Evolutionary conservation across 768 basidiomycete genomes (phyloP), one percentile per base, ranked within the genome.

Genomic region (Serpula lacrymans): DNA sequence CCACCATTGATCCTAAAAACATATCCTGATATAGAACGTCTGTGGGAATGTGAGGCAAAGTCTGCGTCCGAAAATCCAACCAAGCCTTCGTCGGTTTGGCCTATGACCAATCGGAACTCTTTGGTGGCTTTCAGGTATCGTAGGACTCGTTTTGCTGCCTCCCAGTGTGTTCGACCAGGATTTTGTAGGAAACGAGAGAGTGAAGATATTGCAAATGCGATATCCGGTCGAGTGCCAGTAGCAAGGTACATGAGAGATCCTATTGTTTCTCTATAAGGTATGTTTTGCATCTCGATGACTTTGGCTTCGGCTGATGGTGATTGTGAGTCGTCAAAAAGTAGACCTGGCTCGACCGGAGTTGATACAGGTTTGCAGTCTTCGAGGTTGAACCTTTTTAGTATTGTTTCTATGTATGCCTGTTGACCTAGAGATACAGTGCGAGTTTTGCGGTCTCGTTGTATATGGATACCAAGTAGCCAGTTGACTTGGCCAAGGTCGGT

Each of bases 191-290:
- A 49, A 7, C 41, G 55, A 3, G 53, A 50, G 3, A 65, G 37
- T 30, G 48, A 33, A 18, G 47, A 46, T 1, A 62, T 54, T 5
- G 59, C 55, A 49, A 51, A 66, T 3, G 57, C 34, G 21, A 68
- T 59, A 39, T 68, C 60, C 3, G 60, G 62, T 4, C 50, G 44
- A 5, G 64, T 63, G 5, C 45, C 52, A 4, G 61, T 34, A 21
- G 50, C 37, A 3, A 58, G 43, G 35, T 68, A 66, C 42, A 58
- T 48, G 3, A 65, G 43, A 3, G 50, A 46, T 2, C 62, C 58
- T 21, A 52, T 41, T n/a, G n/a, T n/a, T n/a, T n/a, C n/a, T n/a
- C n/a, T n/a, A n/a, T n/a, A n/a, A n/a, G n/a, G n/a, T n/a, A n/a
- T n/a, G 18, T 22, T 6, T 37, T 27, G 18, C 27, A 41, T 33